phyloP scores from a whole-genome alignment of 345 rosid species.

The Diplotaxis tenuifolia region DNA sequence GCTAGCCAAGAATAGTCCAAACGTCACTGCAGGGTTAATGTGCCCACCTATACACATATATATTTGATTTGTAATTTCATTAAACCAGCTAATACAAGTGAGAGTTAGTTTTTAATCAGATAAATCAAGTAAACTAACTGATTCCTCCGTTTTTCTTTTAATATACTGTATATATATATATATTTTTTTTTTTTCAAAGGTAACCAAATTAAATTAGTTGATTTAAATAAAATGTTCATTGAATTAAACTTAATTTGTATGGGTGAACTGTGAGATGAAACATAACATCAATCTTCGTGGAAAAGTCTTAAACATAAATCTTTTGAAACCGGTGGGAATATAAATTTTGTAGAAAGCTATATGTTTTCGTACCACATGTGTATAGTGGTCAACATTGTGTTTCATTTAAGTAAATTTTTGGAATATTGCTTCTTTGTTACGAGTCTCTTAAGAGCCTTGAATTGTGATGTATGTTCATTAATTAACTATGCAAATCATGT shows the following conservation, averaged over 20 bases:
- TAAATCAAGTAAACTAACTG: background rate
- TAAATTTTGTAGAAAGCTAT: background rate
- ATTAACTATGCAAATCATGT: background rate
- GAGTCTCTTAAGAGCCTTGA: background rate
- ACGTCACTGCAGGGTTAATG: conserved; percentile 88
- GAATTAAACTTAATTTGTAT: background rate
- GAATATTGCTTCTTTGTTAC: background rate
- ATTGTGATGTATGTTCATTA: background rate
- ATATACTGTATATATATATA: too few species aligned
- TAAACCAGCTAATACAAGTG: background rate
- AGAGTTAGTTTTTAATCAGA: background rate
- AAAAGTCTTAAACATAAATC: background rate
- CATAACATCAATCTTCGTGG: background rate
- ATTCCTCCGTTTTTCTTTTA: background rate
- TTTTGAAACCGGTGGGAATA: background rate
- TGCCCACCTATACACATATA: conserved; percentile 54
- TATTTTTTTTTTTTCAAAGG: background rate
- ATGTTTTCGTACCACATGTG: conserved; percentile 2
- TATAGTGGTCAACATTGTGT: conserved; percentile 2
- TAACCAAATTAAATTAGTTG: background rate
- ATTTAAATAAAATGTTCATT: background rate
- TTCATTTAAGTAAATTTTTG: background rate
- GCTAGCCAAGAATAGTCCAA: conserved; percentile 69
- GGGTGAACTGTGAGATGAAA: background rate
- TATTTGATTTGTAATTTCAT: background rate